These are phyloP conservation scores for Rhodotorula glutinis DNA, from an alignment of 1,284 basidiomycete genomes.

Conservation along the genomic window DNA sequence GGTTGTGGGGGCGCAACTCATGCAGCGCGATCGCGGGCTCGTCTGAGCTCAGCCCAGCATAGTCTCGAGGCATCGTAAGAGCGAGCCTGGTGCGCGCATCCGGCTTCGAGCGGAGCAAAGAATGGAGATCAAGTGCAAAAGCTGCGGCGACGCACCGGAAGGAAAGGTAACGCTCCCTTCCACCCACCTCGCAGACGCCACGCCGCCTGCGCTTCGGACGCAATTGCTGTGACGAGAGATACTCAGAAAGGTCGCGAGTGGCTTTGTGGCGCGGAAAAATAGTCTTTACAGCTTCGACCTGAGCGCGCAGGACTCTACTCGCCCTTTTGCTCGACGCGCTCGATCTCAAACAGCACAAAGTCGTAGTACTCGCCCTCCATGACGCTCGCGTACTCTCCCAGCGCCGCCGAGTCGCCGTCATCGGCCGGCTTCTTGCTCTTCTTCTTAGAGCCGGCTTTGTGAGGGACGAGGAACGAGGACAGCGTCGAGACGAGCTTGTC, in stretches of 20 bases:
- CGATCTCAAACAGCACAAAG: constrained; percentile 69
- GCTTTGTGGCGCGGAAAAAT: background rate
- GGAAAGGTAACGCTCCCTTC: too few species aligned
- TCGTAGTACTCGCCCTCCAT: constrained; percentile 93
- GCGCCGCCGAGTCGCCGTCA: constrained; percentile 58
- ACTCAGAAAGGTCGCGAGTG: background rate
- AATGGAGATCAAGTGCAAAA: background rate
- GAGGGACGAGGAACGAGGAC: constrained; percentile 63
- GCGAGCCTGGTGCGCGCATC: too few species aligned
- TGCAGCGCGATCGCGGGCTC: background rate
- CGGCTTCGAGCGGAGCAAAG: too few species aligned
- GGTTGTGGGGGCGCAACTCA: background rate
- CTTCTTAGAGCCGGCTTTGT: constrained; percentile 52
- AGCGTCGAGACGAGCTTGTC: constrained; percentile 69
- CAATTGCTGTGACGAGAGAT: too few species aligned
- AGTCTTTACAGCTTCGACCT: background rate
- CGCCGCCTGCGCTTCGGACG: too few species aligned
- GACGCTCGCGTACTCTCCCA: constrained; percentile 81
- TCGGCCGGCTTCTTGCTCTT: constrained; percentile 42
- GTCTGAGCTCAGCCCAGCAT: background rate
- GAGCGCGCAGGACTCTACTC: constrained; percentile 8
- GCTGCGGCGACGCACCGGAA: too few species aligned
- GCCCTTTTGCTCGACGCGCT: constrained; percentile 20
- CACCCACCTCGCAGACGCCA: too few species aligned
- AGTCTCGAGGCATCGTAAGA: background rate